Conservation (phyloP, 139 green algal species). For the Haematococcus lacustris region DNA sequence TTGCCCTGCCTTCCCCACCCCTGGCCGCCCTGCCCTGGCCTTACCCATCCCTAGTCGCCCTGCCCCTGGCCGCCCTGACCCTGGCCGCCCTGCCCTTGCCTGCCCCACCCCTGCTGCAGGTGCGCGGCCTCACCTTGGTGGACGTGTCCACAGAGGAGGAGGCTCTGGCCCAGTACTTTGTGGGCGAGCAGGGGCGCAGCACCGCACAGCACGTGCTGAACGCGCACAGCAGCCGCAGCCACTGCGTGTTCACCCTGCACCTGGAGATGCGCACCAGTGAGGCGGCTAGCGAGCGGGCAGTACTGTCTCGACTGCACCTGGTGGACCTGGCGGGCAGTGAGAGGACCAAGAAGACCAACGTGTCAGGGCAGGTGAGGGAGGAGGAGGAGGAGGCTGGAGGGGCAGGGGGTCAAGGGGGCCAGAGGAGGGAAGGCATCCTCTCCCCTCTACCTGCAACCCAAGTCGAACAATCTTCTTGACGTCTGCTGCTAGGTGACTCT, state of each 20-base stretch:
- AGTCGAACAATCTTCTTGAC: too few relatives aligned
- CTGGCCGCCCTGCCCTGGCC: too few relatives aligned
- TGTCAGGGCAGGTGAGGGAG: slow-evolving; percentile 17
- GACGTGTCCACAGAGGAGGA: slow-evolving; percentile 58
- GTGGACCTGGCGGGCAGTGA: slow-evolving; percentile 78
- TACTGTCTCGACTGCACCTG: slow-evolving; percentile 55
- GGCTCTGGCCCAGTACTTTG: slow-evolving; percentile 63
- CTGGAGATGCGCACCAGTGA: slow-evolving; percentile 51
- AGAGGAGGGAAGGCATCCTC: too few relatives aligned
- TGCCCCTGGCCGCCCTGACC: too few relatives aligned
- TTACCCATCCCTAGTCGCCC: too few relatives aligned
- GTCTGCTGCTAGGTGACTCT: too few relatives aligned
- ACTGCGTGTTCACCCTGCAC: slow-evolving; percentile 72
- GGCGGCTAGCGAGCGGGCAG: slow-evolving; percentile 48
- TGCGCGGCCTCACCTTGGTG: slow-evolving; percentile 52
- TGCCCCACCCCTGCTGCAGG: slow-evolving; percentile 24
- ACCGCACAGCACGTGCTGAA: slow-evolving; percentile 62
- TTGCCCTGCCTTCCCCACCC: too few relatives aligned
- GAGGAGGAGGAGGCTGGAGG: too few relatives aligned
- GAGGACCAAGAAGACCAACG: slow-evolving; percentile 70
- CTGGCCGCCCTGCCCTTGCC: too few relatives aligned
- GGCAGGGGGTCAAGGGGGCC: too few relatives aligned
- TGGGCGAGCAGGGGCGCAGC: slow-evolving; percentile 50
- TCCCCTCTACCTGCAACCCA: too few relatives aligned
- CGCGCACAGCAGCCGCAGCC: slow-evolving; percentile 41